Percentiles rank a stretch among this genome's conserved stretches.
These are phyloP conservation scores for Crotalaria pallida DNA, from an alignment of 306 rosid genomes.

Conservation along the genomic window DNA sequence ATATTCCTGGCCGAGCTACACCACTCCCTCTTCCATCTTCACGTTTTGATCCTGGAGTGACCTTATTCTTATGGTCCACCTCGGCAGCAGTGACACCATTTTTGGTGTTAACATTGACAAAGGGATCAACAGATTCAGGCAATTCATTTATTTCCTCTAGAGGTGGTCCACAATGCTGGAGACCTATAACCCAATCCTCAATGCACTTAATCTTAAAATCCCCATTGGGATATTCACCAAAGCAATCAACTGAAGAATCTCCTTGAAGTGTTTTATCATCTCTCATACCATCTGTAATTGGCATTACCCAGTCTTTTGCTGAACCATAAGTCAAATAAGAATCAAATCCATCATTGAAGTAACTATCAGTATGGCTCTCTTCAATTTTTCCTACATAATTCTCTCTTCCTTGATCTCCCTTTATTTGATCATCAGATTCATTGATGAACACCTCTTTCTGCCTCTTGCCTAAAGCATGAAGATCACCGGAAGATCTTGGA, in stretches of 20 bases:
- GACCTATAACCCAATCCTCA: conserved; percentile 82
- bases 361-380: conserved; percentile 30
- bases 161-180: conserved; percentile 55
- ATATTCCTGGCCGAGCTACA: too few species aligned
- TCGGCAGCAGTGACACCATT: conserved; percentile 28
- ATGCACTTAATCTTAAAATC: conserved; percentile 73
- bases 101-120: conserved; percentile 25
- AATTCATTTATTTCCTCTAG: conserved; percentile 51
- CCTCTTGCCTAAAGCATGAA: conserved; percentile 38
- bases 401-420: conserved; percentile 35
- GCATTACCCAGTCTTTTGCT: conserved; percentile 71
- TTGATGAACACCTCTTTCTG: conserved; percentile 28
- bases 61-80: conserved; percentile 48
- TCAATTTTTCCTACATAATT: conserved; percentile 31
- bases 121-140: conserved; percentile 30
- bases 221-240: conserved; percentile 37
- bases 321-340: conserved; percentile 34
- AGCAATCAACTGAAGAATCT: conserved; percentile 32
- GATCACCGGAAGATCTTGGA: conserved; percentile 70
- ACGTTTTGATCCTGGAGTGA: conserved; percentile 62
- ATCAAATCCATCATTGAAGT: conserved; percentile 52
- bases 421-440: conserved; percentile 37
- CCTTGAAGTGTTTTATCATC: conserved; percentile 30
- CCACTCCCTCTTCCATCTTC: too few species aligned
- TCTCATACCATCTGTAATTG: conserved; percentile 36